Percentiles rank a stretch among this genome's conserved stretches.
These are phyloP conservation scores for Xylaria sp. DNA, from an alignment of 2,329 filamentous ascomycete genomes.

Conservation along the genomic window DNA sequence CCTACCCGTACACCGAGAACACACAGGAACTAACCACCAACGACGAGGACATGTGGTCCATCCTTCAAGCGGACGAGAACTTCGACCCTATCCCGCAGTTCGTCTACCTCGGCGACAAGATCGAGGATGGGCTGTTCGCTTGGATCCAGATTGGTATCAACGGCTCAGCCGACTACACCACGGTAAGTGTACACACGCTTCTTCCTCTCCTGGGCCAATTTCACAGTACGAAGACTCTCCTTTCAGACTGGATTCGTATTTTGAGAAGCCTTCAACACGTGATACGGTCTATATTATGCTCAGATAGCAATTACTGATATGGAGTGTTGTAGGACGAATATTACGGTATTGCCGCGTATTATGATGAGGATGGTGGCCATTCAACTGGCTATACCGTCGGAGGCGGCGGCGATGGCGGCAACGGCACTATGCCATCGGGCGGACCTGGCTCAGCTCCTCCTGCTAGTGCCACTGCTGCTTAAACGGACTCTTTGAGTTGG, in stretches of 20 bases:
- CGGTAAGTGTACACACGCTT: not conserved
- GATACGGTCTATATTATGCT: not conserved
- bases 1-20: slow-evolving; percentile 48
- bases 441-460: slow-evolving; percentile 21
- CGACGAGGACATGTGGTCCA: slow-evolving; percentile 51
- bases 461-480: slow-evolving; percentile 12
- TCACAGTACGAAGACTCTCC: not conserved
- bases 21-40: slow-evolving; percentile 47
- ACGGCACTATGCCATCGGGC: slow-evolving; percentile 35
- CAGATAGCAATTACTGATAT: not conserved
- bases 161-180: slow-evolving; percentile 50
- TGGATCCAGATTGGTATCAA: slow-evolving; percentile 63
- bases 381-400: slow-evolving; percentile 36
- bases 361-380: slow-evolving; percentile 47
- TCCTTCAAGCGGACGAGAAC: slow-evolving; percentile 45
- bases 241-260: not conserved
- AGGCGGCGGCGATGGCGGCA: slow-evolving; percentile 35
- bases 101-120: slow-evolving; percentile 61
- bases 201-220: not conserved
- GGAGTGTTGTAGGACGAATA: slow-evolving; percentile 37
- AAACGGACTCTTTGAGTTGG: not conserved
- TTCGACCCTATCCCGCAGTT: slow-evolving; percentile 64
- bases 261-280: not conserved
- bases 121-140: slow-evolving; percentile 59
- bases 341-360: slow-evolving; percentile 45